Evolutionary conservation across 108 stramenopile genomes (phyloP), one percentile per base, ranked within the genome.

Genomic region (Pelagomonas calceolata): DNA sequence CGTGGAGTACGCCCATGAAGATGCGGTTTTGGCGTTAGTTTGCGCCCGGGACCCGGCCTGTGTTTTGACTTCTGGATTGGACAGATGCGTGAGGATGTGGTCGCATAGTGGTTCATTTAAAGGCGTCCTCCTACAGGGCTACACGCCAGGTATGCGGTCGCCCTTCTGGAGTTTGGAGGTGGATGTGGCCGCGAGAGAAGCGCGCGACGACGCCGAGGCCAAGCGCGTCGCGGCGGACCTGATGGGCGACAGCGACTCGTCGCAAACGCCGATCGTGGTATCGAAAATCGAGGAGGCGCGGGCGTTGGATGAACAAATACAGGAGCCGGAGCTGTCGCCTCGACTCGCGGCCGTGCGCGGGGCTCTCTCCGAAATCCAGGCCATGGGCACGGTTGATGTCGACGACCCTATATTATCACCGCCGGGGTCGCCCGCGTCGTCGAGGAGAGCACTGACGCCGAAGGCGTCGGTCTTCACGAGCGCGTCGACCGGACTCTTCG

Each of bases 71-170:
- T 64, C 63, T 63, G 35, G 70, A 7, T 35, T 60, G n/a, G 70
- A 71, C 63, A 9, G 70, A 0, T 45, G 39, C 34, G 70, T 71
- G 46, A 33, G 64, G 34, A 51, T 51, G 70, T 71, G 70, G 70
- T 34, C 32, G 29, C 30, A 17, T 17, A 34, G 29, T 35, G 70
- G 70, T 15, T 60, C 34, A 64, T 63, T 63, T 7, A 33, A 34
- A 33, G 70, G 70, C 34, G 26, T 71, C 35, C 63, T 71, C 29
- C 44, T 71, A 33, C 63, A 33, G 30, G 70, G 70, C 14, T 32
- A 65, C 34, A 35, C 63, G 64, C 15, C 30, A 7, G 70, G 64
- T 4, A 21, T 30, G n/a, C 64, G 35, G 64, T 65, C 64, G 64
- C 64, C 70, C 33, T 37, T n/a, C 34, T 71, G 70, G 70, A 34